Conservation (phyloP, 2,329 filamentous ascomycete genomes). For the Xylogone sp. region DNA sequence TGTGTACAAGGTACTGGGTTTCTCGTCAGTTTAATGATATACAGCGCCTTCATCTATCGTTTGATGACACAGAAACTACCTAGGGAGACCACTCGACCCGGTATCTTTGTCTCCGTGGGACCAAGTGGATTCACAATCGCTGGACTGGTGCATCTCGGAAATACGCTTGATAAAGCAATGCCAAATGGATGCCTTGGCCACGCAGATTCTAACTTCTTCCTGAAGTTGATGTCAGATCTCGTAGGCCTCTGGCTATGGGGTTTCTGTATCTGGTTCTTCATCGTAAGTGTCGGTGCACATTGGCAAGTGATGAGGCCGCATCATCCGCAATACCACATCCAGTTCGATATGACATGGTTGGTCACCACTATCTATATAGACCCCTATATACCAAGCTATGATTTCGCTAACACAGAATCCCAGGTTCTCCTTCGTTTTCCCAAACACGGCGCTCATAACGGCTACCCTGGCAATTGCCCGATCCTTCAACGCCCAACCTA, state of each 20-base stretch:
- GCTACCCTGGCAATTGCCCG: constrained; percentile 69
- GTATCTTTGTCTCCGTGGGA: constrained; percentile 80
- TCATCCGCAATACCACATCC: constrained; percentile 46
- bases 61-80: constrained; percentile 87
- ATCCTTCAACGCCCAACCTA: constrained; percentile 53
- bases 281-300: constrained; percentile 73
- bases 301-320: constrained; percentile 58
- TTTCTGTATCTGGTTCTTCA: constrained; percentile 79
- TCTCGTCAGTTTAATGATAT: constrained; percentile 69
- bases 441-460: constrained; percentile 43
- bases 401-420: constrained; percentile 55
- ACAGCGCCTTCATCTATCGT: constrained; percentile 78
- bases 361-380: constrained; percentile 60
- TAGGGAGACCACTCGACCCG: constrained; percentile 69
- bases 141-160: constrained; percentile 42
- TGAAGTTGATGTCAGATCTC: constrained; percentile 52
- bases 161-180: constrained; percentile 31
- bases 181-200: constrained; percentile 39
- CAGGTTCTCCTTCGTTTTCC: constrained; percentile 63
- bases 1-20: constrained; percentile 52
- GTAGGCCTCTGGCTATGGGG: constrained; percentile 78
- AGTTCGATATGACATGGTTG: constrained; percentile 84
- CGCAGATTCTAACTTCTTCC: constrained; percentile 38
- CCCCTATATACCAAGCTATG: constrained; percentile 62
- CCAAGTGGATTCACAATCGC: constrained; percentile 60